Conservation (phyloP, 2,329 filamentous ascomycete genomes). For the Alternaria viburni region DNA sequence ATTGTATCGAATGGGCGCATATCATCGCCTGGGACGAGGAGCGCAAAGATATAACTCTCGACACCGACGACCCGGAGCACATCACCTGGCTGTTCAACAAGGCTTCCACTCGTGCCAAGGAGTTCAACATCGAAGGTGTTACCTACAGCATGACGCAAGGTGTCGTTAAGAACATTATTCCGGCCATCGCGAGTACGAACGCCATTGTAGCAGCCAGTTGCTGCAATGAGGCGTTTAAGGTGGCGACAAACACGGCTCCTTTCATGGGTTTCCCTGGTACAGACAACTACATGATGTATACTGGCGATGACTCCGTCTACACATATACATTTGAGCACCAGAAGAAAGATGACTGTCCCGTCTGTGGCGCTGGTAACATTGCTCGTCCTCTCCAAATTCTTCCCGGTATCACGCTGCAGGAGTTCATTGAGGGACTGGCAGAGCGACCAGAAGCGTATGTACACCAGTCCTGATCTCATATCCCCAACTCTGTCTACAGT, state of each 20-base stretch:
- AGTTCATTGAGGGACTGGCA: conserved; percentile 84
- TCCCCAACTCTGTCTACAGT: background rate
- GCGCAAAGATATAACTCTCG: conserved; percentile 75
- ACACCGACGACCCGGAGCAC: conserved; percentile 96
- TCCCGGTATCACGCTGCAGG: conserved; percentile 74
- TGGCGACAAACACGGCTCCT: conserved; percentile 82
- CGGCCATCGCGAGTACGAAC: conserved; percentile 96
- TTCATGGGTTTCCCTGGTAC: conserved; percentile 76
- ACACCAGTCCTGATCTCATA: background rate
- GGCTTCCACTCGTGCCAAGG: conserved; percentile 77
- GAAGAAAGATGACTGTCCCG: conserved; percentile 92
- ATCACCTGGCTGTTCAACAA: conserved; percentile 96
- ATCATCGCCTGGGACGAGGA: conserved; percentile 92
- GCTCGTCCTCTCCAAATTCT: conserved; percentile 77
- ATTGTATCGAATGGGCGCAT: conserved; percentile 99
- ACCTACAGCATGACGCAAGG: conserved; percentile 97
- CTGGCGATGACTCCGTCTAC: conserved; percentile 92
- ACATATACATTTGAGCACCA: conserved; percentile 97
- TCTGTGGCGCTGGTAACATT: conserved; percentile 75
- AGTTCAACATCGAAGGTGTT: conserved; percentile 90
- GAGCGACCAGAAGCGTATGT: conserved; percentile 75
- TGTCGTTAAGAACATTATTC: conserved; percentile 99
- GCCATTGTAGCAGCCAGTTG: conserved; percentile 94
- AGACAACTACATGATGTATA: conserved; percentile 97
- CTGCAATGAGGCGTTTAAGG: conserved; percentile 96